These are phyloP conservation scores for Papiliotrema flavescens DNA, from an alignment of 1,284 basidiomycete genomes.

Conservation along the genomic window DNA sequence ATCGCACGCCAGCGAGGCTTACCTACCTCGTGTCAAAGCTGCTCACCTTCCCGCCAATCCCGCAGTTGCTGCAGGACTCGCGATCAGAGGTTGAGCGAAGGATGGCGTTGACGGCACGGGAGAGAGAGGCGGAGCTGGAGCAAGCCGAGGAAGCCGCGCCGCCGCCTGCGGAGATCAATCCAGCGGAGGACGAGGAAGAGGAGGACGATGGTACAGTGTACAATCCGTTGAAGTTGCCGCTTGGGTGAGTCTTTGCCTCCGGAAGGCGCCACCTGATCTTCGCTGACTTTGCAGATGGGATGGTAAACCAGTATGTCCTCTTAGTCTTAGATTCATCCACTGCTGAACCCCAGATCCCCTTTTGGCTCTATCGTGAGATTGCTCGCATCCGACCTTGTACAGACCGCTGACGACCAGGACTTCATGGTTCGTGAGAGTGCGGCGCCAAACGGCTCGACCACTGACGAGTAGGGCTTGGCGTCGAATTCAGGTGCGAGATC, in stretches of 20 bases:
- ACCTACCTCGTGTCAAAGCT: slow-evolving; percentile 69
- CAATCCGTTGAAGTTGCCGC: slow-evolving; percentile 93
- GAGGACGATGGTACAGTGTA: slow-evolving; percentile 94
- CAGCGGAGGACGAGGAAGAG: slow-evolving; percentile 67
- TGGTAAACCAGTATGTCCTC: slow-evolving; percentile 22
- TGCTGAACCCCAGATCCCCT: not conserved
- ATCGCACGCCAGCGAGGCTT: slow-evolving; percentile 65
- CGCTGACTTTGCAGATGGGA: slow-evolving; percentile 17
- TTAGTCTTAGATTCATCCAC: not conserved
- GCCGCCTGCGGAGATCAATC: slow-evolving; percentile 52
- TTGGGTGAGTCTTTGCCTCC: slow-evolving; percentile 65
- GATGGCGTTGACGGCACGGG: slow-evolving; percentile 91
- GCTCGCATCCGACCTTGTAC: not conserved
- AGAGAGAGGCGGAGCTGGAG: slow-evolving; percentile 92
- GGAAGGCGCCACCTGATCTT: not conserved
- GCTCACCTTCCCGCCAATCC: slow-evolving; percentile 59
- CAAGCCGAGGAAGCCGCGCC: slow-evolving; percentile 66
- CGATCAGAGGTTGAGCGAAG: slow-evolving; percentile 94
- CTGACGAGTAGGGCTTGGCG: slow-evolving; percentile 58
- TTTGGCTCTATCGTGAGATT: not conserved
- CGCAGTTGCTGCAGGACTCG: slow-evolving; percentile 72
- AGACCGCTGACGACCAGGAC: not conserved
- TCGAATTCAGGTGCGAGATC: slow-evolving; percentile 97
- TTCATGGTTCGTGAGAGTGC: not conserved
- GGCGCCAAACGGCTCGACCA: not conserved